Evolutionary conservation across 139 green algal genomes (phyloP).

Genomic region (Tetradesmus obliquus): DNA sequence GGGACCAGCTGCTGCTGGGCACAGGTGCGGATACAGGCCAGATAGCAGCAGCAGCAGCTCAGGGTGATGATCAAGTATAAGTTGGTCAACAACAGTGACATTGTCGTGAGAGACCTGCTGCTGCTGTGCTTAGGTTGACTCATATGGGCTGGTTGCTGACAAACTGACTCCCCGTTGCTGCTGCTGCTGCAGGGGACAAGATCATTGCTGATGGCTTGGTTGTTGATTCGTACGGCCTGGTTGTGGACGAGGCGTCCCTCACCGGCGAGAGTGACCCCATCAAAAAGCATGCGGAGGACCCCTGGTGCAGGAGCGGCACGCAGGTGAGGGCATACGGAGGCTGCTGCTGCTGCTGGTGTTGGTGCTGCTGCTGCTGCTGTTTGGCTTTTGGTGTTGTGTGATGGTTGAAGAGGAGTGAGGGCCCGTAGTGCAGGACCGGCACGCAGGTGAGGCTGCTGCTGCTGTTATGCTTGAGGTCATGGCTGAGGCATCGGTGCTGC

Average conservation of each 20-base stretch:
- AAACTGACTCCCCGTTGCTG: not conserved
- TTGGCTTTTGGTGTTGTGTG: constrained; percentile 51
- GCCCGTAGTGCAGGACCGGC: not conserved
- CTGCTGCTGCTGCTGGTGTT: not conserved
- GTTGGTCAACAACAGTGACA: no score
- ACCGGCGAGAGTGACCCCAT: constrained; percentile 92
- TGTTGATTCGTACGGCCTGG: constrained; percentile 78
- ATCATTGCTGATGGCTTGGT: constrained; percentile 80
- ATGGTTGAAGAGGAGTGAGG: not conserved
- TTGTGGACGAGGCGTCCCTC: constrained; percentile 93
- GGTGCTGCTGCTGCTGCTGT: not conserved
- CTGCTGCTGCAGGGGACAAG: constrained; percentile 56
- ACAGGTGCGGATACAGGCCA: no score
- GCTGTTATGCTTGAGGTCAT: not conserved
- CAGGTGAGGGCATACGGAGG: constrained; percentile 71
- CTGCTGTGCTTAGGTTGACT: not conserved
- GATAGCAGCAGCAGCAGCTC: no score
- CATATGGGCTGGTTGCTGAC: no score
- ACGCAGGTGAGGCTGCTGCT: not conserved
- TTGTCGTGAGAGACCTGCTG: not conserved
- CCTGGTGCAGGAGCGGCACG: constrained; percentile 91
- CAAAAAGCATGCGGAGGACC: constrained; percentile 82
- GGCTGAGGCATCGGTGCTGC: not conserved
- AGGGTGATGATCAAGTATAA: no score
- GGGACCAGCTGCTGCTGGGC: no score